Conservation (phyloP, 2,329 filamentous ascomycete genomes). For the Pestalotiopsis fici region DNA sequence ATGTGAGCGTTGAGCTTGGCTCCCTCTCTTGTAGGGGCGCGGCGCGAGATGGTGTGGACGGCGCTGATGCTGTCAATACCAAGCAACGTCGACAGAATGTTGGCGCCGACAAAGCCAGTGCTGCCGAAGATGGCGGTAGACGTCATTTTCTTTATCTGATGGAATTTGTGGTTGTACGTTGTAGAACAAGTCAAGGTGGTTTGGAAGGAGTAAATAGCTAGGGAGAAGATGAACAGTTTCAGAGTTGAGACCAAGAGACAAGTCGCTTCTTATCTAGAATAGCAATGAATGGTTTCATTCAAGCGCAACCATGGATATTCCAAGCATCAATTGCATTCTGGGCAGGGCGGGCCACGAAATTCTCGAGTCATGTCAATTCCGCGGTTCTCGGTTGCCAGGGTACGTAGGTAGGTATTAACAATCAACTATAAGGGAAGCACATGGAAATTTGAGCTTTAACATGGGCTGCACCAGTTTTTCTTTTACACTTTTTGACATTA, state of each 20-base stretch:
- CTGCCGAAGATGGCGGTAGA: slow-evolving; percentile 60
- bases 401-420: not conserved
- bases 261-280: not conserved
- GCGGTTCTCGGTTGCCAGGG: not conserved
- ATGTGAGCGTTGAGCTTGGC: slow-evolving; percentile 68
- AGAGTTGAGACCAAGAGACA: not conserved
- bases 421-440: not conserved
- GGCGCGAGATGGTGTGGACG: slow-evolving; percentile 68
- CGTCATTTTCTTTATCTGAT: slow-evolving; percentile 34
- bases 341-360: not conserved
- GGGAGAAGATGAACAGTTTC: not conserved
- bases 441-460: not conserved
- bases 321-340: not conserved
- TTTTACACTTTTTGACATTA: too few species aligned
- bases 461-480: not conserved
- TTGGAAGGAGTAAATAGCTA: not conserved
- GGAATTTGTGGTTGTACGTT: not conserved
- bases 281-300: not conserved
- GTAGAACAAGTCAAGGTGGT: not conserved
- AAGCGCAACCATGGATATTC: not conserved
- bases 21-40: slow-evolving; percentile 55
- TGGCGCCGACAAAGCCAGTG: slow-evolving; percentile 70
- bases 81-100: slow-evolving; percentile 72
- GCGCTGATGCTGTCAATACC: slow-evolving; percentile 50
- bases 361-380: not conserved